Base-by-base conservation (phyloP, 306 rosid genomes). In the Nissolia schottii region DNA sequence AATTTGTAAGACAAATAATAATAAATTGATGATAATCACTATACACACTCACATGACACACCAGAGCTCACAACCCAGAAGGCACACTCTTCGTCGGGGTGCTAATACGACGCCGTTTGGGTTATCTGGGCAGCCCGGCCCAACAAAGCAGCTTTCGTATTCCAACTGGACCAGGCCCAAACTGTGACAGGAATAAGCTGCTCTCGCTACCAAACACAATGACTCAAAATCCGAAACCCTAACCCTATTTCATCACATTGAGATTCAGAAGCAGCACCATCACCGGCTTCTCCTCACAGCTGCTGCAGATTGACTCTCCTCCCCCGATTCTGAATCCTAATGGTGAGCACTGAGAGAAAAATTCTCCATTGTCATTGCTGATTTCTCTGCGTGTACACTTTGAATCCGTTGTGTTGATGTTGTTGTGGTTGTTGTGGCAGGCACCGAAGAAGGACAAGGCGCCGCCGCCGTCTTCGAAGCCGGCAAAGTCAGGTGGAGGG, bases 401-500 rank as follows among this genome's bases (percentile, higher is more conserved):
- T 7, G 3, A 35, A 68, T 68, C 62, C 13, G 5, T 12, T 19
- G 5, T 12, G n/a, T 18, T 6, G 7, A 2, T 5, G 15, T 7
- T 3, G 14, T 9, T 38, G 3, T 8, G 46, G 1, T 70, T 1
- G 14, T 9, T 2, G 14, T 32, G 3, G 15, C 66, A 84, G 84
- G 85, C 88, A 28, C 82, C 88, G 13, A 81, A 84, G 77, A 84
- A 81, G 80, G 88, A 81, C 0, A 84, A 84, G 78, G 81, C 81
- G 27, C 83, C 85, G 9, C 74, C 85, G 2, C 77, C 85, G 22
- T 77, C 85, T 16, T 84, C 81, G 1, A 84, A 84, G 74, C 80
- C 88, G 2, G 77, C 83, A 19, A 81, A 81, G 12, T 77, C 77
- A 1, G 79, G 88, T 6, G 85, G 85, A 69, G 85, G 88, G 19